Base-by-base conservation (phyloP, 1,284 basidiomycete species). In the Cryptococcus sp. region DNA sequence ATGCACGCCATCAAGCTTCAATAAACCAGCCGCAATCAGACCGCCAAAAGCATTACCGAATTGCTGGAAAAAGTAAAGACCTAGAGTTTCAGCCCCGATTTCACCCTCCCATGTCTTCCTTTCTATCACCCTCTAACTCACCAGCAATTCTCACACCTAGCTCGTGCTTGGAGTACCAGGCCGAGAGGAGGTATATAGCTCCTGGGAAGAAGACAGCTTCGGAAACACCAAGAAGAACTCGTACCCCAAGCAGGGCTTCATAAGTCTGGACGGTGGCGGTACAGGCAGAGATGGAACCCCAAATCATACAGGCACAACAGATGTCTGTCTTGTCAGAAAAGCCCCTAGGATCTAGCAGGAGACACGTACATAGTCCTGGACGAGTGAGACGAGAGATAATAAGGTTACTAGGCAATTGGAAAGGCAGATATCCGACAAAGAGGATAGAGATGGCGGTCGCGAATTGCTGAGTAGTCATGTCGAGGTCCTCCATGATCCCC, bases 121-220 rank as follows among this genome's bases (percentile, higher is more conserved):
- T 18, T 13, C 25, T 25, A 45, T 18, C 18, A 28, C 21, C 11
- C n/a, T 23, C 4, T 7, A 16, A 43, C 41, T 43, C 19, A 43
- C 41, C 41, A 23, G 41, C 19, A 21, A 43, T 63, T 56, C 59
- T 67, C 52, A 53, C 53, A 18, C 59, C 69, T 22, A 69, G 50
- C 45, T 73, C 68, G 13, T 57, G 48, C 54, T 66, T 68, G 16
- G 54, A 61, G 59, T 74, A 74, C 66, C 72, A 75, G 7, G 64
- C 57, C 1, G 61, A 61, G 2, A 72, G 56, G 23, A 64, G 56
- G 58, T 64, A 70, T 25, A 73, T 50, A 1, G 60, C 61, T 32
- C 71, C 56, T 0, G 69, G 66, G 58, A 72, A 73, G 60, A 71
- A 71, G 18, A 64, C 62, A 0, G 65, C 63, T 53, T 74, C 73